Conservation (phyloP, 2,329 filamentous ascomycete genomes). For the Aspergillus aculeatus region DNA sequence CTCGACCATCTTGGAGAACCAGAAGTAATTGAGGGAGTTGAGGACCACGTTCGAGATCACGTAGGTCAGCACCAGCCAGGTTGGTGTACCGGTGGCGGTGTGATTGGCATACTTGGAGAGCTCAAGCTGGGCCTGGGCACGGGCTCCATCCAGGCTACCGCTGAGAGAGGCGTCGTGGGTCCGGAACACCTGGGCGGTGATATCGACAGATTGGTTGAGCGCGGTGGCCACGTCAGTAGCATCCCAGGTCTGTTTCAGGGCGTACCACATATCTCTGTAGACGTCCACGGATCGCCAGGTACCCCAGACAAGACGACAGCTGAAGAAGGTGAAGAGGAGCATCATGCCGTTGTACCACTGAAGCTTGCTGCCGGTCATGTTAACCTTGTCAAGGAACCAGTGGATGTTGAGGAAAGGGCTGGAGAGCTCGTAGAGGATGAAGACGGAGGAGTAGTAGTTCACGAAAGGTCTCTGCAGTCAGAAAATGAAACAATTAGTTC, state of each 20-base stretch:
- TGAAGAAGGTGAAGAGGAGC: conserved; percentile 60
- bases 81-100: conserved; percentile 46
- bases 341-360: conserved; percentile 65
- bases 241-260: conserved; percentile 45
- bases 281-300: conserved; percentile 59
- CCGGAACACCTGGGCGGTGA: conserved; percentile 37
- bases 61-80: conserved; percentile 61
- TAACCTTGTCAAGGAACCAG: conserved; percentile 69
- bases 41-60: conserved; percentile 59
- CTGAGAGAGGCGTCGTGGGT: conserved; percentile 34
- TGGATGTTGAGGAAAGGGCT: conserved; percentile 67
- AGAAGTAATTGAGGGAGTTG: conserved; percentile 63
- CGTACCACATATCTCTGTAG: conserved; percentile 60
- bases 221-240: conserved; percentile 29
- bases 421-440: conserved; percentile 68
- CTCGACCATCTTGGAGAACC: conserved; percentile 68
- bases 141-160: conserved; percentile 35
- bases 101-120: conserved; percentile 50
- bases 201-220: conserved; percentile 27
- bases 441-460: conserved; percentile 64
- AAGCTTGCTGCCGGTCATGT: conserved; percentile 59
- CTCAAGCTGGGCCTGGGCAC: conserved; percentile 44
- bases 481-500: not conserved
- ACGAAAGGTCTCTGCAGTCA: conserved; percentile 59
- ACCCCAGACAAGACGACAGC: conserved; percentile 63